Conservation (phyloP, 495 filamentous ascomycete species). For the Lentithecium fluviatile region DNA sequence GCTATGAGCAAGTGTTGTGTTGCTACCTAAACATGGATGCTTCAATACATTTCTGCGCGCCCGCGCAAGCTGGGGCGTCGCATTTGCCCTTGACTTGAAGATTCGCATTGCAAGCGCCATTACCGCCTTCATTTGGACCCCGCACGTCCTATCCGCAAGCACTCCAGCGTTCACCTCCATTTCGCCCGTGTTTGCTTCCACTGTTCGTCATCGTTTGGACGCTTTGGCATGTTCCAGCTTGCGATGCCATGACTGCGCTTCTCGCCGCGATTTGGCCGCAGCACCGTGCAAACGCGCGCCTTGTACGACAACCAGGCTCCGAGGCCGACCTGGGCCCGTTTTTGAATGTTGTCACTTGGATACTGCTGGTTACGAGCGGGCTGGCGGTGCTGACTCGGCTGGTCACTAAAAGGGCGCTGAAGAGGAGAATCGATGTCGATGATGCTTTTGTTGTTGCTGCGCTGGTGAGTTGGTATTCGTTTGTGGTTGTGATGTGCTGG, state of each 20-base stretch:
- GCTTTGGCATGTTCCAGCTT: background rate
- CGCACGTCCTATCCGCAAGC: too few species aligned
- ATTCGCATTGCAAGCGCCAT: too few species aligned
- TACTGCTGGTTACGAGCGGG: constrained; percentile 22
- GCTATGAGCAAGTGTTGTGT: too few species aligned
- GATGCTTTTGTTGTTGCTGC: constrained; percentile 28
- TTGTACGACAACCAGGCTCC: constrained; percentile 25
- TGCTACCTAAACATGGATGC: too few species aligned
- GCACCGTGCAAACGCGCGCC: background rate
- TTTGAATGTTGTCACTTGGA: constrained; percentile 29
- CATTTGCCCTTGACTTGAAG: too few species aligned
- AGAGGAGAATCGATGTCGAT: constrained; percentile 22
- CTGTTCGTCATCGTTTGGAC: background rate
- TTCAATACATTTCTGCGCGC: too few species aligned
- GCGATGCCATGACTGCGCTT: constrained; percentile 23
- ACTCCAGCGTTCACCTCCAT: background rate
- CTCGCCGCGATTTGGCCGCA: background rate
- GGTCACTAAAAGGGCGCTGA: constrained; percentile 25
- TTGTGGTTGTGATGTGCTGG: background rate
- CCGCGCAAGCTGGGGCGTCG: too few species aligned
- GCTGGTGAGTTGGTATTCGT: constrained; percentile 13
- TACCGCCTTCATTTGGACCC: too few species aligned
- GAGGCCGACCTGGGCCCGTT: constrained; percentile 17
- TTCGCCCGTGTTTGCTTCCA: background rate
- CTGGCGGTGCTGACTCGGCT: constrained; percentile 25